Evolutionary conservation across 2,329 filamentous ascomycete species (phyloP).

Genomic region (Colletotrichum sp.): DNA sequence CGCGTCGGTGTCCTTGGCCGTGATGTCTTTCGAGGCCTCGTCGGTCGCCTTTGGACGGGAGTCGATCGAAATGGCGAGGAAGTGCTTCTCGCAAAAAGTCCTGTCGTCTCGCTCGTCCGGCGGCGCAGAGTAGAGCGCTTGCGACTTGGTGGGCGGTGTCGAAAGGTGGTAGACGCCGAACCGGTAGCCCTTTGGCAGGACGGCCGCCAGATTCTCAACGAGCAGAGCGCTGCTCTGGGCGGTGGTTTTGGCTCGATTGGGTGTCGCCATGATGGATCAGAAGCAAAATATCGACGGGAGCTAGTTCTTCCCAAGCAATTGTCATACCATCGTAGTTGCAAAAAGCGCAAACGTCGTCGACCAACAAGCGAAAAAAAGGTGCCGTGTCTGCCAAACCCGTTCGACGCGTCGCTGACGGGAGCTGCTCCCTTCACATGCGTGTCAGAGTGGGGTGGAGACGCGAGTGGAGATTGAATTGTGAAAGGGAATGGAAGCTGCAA

Average conservation of each 20-base stretch:
- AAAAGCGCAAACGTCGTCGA: background rate
- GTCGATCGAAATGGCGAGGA: conserved; percentile 58
- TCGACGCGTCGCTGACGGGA: conserved; percentile 4
- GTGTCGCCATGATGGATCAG: conserved; percentile 26
- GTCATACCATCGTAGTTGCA: background rate
- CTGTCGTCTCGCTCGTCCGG: conserved; percentile 73
- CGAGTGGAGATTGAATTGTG: background rate
- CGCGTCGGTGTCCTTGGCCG: conserved; percentile 16
- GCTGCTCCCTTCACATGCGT: conserved; percentile 2
- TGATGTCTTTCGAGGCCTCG: conserved; percentile 26
- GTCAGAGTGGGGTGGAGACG: conserved; percentile 4
- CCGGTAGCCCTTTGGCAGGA: conserved; percentile 56
- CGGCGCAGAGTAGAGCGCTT: conserved; percentile 80
- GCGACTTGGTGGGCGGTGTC: conserved; percentile 76
- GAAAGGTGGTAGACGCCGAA: conserved; percentile 87
- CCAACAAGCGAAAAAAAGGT: background rate
- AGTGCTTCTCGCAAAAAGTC: conserved; percentile 90
- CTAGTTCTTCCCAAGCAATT: background rate
- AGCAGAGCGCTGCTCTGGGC: conserved; percentile 33
- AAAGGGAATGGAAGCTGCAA: background rate
- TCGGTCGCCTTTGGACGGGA: conserved; percentile 21
- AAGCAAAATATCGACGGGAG: background rate
- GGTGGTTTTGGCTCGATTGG: background rate
- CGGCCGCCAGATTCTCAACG: conserved; percentile 46
- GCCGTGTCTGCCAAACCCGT: background rate